phyloP scores from a whole-genome alignment of 805 yeast genomes.

The Lachancea kluyveri region DNA sequence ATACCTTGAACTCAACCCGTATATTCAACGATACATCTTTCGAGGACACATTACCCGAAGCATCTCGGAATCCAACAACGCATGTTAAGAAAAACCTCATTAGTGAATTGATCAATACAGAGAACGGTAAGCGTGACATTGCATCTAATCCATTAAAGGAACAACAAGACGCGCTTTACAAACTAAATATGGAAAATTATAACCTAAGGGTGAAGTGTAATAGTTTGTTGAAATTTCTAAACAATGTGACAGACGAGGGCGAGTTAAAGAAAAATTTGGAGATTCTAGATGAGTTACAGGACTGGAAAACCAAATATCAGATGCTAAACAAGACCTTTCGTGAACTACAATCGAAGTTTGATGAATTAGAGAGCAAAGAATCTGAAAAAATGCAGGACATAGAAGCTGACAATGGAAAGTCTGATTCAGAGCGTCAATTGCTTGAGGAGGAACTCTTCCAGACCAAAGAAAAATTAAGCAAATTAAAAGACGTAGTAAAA shows the following conservation, averaged over 20 bases:
- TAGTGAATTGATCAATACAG: conserved; percentile 14
- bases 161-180: conserved; percentile 23
- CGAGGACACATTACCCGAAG: conserved; percentile 28
- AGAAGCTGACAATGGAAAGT: neutral
- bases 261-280: conserved; percentile 18
- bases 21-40: conserved; percentile 28
- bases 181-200: conserved; percentile 23
- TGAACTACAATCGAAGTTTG: conserved; percentile 12
- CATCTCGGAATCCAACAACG: conserved; percentile 6
- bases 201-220: conserved; percentile 24
- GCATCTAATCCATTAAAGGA: conserved; percentile 28
- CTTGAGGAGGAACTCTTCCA: conserved; percentile 1
- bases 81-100: conserved; percentile 14
- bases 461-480: conserved; percentile 1
- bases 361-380: conserved; percentile 10
- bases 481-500: conserved; percentile 10
- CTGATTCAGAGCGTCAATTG: conserved; percentile 1
- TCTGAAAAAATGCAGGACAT: neutral
- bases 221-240: conserved; percentile 25
- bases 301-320: conserved; percentile 15
- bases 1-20: conserved; percentile 21
- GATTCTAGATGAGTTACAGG: conserved; percentile 20
- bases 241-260: conserved; percentile 23
- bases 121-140: conserved; percentile 1
- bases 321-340: conserved; percentile 10